Evolutionary conservation across 2,329 filamentous ascomycete species (phyloP).

Genomic region (Arthrobotrys sphaeroides): DNA sequence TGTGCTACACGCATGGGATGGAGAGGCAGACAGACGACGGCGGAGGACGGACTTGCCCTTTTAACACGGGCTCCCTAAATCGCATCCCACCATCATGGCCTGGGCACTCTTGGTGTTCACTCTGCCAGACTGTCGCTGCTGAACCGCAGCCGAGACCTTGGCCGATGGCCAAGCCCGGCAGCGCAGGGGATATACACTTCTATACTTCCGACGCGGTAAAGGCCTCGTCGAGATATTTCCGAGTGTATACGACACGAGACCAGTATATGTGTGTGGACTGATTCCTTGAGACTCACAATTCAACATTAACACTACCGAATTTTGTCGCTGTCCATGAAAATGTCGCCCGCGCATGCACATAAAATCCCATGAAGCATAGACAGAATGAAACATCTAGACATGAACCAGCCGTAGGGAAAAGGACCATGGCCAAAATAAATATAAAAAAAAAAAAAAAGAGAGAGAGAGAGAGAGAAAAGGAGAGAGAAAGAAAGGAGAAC

Average conservation of each 20-base stretch:
- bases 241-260: too few relatives aligned
- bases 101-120: slow-evolving; percentile 53
- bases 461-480: too few relatives aligned
- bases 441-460: too few relatives aligned
- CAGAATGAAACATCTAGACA: neutral
- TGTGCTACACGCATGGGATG: neutral
- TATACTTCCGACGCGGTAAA: too few relatives aligned
- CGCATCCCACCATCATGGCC: slow-evolving; percentile 48
- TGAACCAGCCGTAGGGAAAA: neutral
- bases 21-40: neutral
- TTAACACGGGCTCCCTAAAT: neutral
- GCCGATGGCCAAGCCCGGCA: slow-evolving; percentile 29
- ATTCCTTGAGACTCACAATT: slow-evolving; percentile 3
- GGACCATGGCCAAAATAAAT: too few relatives aligned
- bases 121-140: slow-evolving; percentile 6
- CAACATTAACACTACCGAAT: slow-evolving; percentile 18
- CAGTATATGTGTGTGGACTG: too few relatives aligned
- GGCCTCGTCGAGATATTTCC: too few relatives aligned
- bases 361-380: slow-evolving; percentile 2
- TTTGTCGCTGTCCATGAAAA: slow-evolving; percentile 11
- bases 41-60: slow-evolving; percentile 2
- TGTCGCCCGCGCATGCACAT: slow-evolving; percentile 14
- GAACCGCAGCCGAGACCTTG: slow-evolving; percentile 8
- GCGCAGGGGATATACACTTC: too few relatives aligned
- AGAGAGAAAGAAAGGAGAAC: too few relatives aligned